Evolutionary conservation across 192 early-diverging fungal genomes (phyloP).

Genomic region (Linnemannia schmuckeri): DNA sequence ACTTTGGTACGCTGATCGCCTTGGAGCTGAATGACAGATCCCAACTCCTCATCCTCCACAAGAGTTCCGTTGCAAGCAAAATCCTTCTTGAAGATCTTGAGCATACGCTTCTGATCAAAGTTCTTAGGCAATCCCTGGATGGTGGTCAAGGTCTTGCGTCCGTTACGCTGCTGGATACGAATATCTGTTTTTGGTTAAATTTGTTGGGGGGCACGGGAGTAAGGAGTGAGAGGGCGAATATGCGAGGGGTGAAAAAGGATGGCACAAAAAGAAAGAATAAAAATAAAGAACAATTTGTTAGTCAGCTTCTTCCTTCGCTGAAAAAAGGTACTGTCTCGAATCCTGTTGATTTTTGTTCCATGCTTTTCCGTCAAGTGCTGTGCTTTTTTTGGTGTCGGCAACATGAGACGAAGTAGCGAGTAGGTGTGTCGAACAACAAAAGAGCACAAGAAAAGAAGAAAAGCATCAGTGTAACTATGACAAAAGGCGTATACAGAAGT

Average conservation of each 20-base stretch:
- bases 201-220: neutral
- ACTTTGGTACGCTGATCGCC: constrained; percentile 95
- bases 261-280: neutral
- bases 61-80: constrained; percentile 98
- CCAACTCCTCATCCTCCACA: constrained; percentile 91
- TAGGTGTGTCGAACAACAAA: neutral
- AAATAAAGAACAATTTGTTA: constrained; percentile 6
- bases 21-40: constrained; percentile 93
- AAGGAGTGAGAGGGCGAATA: neutral
- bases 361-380: neutral
- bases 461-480: constrained; percentile 54
- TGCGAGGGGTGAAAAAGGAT: neutral
- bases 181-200: constrained; percentile 77
- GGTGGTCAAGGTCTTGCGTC: constrained; percentile 96
- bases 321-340: neutral
- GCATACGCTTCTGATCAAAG: constrained; percentile 89
- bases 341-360: neutral
- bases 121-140: constrained; percentile 90
- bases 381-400: neutral
- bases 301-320: neutral
- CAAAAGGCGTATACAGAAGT: constrained; percentile 38
- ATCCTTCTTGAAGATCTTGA: constrained; percentile 97
- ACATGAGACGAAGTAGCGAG: no score
- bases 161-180: constrained; percentile 97
- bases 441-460: neutral